Evolutionary conservation across 139 green algal species (phyloP), one percentile per base, ranked within the genome.

Genomic region (Chlamydomonas sphaeroides): DNA sequence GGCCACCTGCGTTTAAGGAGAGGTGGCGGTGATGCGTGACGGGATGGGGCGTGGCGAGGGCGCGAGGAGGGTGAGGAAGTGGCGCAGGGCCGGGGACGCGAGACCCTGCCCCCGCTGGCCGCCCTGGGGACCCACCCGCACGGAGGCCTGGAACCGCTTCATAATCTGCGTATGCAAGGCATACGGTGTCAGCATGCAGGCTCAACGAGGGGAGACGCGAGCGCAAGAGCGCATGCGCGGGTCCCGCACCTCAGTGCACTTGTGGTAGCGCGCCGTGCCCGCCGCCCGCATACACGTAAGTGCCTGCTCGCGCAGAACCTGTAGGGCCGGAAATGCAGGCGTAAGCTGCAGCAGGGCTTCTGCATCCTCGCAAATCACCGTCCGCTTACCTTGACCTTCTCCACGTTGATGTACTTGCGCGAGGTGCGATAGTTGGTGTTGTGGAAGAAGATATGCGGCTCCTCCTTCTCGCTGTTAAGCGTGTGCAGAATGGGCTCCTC

Each of bases 371-470:
- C 56, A 62, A 62, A 62, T 62, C 56, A 62, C 6, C 56, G 59
- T n/a, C 28, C 30, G 38, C 73, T 32, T 45, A 87, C 87, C 87
- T 87, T 91, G 57, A 87, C 74, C 74, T 91, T 91, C 83, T 91
- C 87, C 39, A 80, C 68, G 48, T 91, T 91, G 53, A 91, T 88
- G 62, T 87, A 91, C 68, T 91, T 91, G 38, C 87, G 79, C 0
- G 87, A 91, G 1, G 83, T 87, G 15, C 87, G 68, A 36, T 91
- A 91, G 68, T 88, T 88, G 41, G 72, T 86, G 83, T 91, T 91
- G 79, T 91, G 87, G 39, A 86, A 88, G 62, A 91, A 88, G 48
- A 91, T 80, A 28, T 84, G 68, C 4, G 87, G 87, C 83, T 88
- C 87, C 51, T 76, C 87, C 62, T 85, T 88, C 87, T 91, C 87